Evolutionary conservation across 2,329 filamentous ascomycete species (phyloP), one percentile per base, ranked within the genome.

Genomic region (Colletotrichum navitas): DNA sequence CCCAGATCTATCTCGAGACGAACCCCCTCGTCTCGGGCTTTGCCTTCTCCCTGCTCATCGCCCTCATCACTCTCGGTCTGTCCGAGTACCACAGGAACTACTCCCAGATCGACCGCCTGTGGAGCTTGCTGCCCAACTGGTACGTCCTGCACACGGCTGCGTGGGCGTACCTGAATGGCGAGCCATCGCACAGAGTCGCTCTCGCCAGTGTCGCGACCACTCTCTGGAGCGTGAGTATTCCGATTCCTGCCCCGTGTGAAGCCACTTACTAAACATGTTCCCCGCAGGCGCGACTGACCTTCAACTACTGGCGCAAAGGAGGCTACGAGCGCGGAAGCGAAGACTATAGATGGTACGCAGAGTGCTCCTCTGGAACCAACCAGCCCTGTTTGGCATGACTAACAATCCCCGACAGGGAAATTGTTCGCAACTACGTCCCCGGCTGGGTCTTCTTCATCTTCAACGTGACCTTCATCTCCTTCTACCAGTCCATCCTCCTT

Each of bases 281-380:
- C 29, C 12, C 54, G 21, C 71, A 94, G 93, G 80, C 84, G 69
- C 92, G 96, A 14, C 85, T 99, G 81, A 98, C 95, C 3, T 98
- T 89, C 86, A 99, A 99, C 83, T 99, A 98, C 84, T 97, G 93
- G 91, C 92, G 96, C 70, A 97, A 94, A 81, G 96, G 96, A 49
- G 96, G 96, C 32, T 99, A 99, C 80, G 85, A 87, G 21, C 86
- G 95, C 74, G 95, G 96, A 47, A 95, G 93, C 21, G 95, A 99
- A 82, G 96, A 99, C 81, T 99, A 99, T 81, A 89, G 96, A 83
- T 99, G 96, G 91, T 86, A 76, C 62, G 79, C 76, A 36, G n/a
- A 12, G 60, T 8, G 60, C 8, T 5, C 24, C 12, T 51, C 12
- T 18, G 39, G 5, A 11, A 56, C 24, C 39, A 47, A 47, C 11